phyloP scores from a whole-genome alignment of 805 yeast genomes.

The Candida ficus region DNA sequence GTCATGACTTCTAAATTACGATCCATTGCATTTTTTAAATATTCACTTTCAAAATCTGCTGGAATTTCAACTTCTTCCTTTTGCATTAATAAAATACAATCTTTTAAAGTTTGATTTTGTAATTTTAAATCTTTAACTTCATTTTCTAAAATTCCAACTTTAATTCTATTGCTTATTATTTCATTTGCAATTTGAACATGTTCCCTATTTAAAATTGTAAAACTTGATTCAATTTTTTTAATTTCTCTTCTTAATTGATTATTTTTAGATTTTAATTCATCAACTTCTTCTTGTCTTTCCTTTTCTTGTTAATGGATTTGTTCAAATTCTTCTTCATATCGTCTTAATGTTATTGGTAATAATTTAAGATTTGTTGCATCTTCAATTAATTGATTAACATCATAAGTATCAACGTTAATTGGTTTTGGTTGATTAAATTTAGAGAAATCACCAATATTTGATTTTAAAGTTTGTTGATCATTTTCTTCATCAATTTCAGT shows the following conservation, averaged over 20 bases:
- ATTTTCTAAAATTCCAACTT: conserved; percentile 67
- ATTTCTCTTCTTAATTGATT: conserved; percentile 70
- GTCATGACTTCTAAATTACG: conserved; percentile 64
- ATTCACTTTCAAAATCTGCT: conserved; percentile 42
- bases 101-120: conserved; percentile 42
- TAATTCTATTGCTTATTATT: conserved; percentile 74
- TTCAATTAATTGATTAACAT: conserved; percentile 66
- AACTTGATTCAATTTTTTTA: conserved; percentile 63
- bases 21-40: conserved; percentile 52
- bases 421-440: conserved; percentile 11
- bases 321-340: conserved; percentile 69
- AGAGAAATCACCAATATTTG: conserved; percentile 13
- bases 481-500: conserved; percentile 27
- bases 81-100: conserved; percentile 27
- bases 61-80: conserved; percentile 32
- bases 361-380: conserved; percentile 75
- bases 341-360: conserved; percentile 64
- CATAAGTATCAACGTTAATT: conserved; percentile 37
- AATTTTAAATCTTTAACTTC: conserved; percentile 59
- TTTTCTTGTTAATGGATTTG: conserved; percentile 74
- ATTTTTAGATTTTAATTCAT: conserved; percentile 60
- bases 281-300: conserved; percentile 59
- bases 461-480: conserved; percentile 16
- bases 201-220: conserved; percentile 67
- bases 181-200: conserved; percentile 85